phyloP scores from a whole-genome alignment of 192 early-diverging fungal genomes.

The Coemansia sp. region DNA sequence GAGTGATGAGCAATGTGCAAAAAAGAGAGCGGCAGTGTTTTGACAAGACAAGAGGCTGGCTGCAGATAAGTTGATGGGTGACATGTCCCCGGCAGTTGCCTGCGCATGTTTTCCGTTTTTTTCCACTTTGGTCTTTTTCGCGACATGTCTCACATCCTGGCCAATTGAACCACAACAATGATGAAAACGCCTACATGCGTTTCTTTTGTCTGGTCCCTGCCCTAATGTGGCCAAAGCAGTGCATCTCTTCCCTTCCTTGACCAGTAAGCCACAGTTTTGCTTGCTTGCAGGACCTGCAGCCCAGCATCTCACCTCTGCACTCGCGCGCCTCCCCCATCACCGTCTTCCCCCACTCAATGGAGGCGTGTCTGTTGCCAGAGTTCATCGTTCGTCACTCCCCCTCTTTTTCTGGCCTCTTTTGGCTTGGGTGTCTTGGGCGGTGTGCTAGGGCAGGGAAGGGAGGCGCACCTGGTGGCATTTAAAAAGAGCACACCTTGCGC shows the following conservation, averaged over 20 bases:
- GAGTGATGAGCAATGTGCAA: neutral
- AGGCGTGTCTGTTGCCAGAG: neutral
- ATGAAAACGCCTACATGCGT: neutral
- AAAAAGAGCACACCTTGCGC: neutral
- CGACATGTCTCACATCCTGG: conserved; percentile 1
- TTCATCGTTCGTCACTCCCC: neutral
- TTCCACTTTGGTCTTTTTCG: neutral
- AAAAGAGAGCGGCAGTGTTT: neutral
- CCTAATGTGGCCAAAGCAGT: conserved; percentile 5
- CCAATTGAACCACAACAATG: conserved; percentile 7
- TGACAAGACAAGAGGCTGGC: neutral
- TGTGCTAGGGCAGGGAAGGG: neutral
- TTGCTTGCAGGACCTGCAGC: neutral
- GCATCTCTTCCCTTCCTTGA: neutral
- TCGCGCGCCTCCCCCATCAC: conserved; percentile 3
- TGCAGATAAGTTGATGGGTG: neutral
- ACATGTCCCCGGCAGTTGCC: neutral
- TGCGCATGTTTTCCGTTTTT: neutral
- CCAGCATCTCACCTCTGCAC: conserved; percentile 2
- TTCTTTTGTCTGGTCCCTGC: conserved; percentile 8
- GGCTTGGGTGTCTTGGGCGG: neutral
- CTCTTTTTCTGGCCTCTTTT: neutral
- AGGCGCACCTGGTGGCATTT: neutral
- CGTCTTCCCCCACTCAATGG: neutral
- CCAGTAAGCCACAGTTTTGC: conserved; percentile 7